These are phyloP conservation scores for Nicotiana noctiflora DNA, from an alignment of 257 asterid species.

Conservation along the genomic window DNA sequence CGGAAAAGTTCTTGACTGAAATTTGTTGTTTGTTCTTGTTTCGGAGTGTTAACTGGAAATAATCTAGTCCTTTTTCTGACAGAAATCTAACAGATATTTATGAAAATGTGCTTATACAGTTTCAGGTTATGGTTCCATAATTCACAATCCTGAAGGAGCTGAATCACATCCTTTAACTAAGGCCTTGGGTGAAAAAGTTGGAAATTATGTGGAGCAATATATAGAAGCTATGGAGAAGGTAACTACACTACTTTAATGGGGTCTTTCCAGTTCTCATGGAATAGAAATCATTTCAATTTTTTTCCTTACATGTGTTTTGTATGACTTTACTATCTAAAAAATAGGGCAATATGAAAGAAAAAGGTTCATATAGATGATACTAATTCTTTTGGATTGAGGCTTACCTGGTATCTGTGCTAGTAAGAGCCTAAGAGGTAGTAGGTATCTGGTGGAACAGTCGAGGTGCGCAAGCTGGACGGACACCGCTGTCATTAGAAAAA, in stretches of 20 bases:
- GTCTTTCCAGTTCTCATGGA: not conserved
- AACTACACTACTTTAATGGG: not conserved
- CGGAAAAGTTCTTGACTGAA: not conserved
- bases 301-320: not conserved
- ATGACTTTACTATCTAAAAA: not conserved
- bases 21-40: not conserved
- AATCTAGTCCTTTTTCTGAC: not conserved
- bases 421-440: too few relatives aligned
- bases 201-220: constrained; percentile 51
- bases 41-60: not conserved
- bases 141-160: constrained; percentile 67
- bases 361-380: not conserved
- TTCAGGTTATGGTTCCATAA: constrained; percentile 75
- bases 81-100: not conserved
- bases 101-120: constrained; percentile 24
- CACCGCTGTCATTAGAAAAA: too few relatives aligned
- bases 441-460: too few relatives aligned
- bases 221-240: constrained; percentile 92
- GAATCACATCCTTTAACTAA: constrained; percentile 58
- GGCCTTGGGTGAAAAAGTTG: constrained; percentile 62
- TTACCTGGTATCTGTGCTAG: not conserved
- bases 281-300: not conserved
- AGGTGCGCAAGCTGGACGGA: too few relatives aligned
- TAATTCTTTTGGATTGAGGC: not conserved
- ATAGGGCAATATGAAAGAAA: not conserved